Conservation (phyloP, 2,329 filamentous ascomycete species). For the Hymenoscyphus albidus region DNA sequence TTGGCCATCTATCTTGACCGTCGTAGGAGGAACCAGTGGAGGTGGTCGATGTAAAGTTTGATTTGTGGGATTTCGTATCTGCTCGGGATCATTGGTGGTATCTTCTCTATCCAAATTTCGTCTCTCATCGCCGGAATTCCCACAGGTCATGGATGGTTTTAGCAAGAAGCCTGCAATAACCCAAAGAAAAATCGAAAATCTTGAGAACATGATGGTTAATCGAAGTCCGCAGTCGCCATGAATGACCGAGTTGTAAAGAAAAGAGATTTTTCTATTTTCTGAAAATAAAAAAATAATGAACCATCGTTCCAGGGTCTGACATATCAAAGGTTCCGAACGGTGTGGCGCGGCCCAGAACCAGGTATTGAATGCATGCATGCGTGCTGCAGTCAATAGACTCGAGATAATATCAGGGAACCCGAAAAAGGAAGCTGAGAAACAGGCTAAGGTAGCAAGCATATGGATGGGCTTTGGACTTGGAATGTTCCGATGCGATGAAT, state of each 20-base stretch:
- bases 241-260: not conserved
- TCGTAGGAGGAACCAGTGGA: not conserved
- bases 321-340: not conserved
- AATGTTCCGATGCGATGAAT: not conserved
- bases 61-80: not conserved
- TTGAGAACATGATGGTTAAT: not conserved
- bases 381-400: conserved; percentile 1
- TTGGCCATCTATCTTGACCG: not conserved
- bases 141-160: not conserved
- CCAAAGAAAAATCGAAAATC: not conserved
- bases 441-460: conserved; percentile 13
- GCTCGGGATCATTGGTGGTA: not conserved
- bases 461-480: conserved; percentile 6
- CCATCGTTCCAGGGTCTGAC: not conserved
- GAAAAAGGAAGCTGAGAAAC: conserved; percentile 1
- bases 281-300: not conserved
- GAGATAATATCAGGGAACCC: not conserved
- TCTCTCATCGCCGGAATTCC: not conserved
- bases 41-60: conserved; percentile 8
- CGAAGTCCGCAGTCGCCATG: not conserved
- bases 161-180: not conserved
- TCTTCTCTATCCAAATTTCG: not conserved
- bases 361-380: not conserved
- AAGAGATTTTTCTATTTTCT: not conserved
- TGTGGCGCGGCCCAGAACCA: not conserved